phyloP scores from a whole-genome alignment of 2,329 filamentous ascomycete species.

The Dothideomycetes sp. region DNA sequence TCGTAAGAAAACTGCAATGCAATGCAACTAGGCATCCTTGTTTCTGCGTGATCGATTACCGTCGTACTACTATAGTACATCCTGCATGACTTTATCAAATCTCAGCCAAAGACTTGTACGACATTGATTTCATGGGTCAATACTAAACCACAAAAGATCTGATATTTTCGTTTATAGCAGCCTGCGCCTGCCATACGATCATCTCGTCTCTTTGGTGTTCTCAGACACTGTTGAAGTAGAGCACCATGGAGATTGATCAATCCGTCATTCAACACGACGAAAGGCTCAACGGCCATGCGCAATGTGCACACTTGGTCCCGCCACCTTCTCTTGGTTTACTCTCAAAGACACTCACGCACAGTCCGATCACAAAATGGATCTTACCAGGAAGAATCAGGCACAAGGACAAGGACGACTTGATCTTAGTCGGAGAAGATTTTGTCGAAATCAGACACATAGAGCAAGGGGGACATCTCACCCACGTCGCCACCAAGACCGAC shows the following conservation, averaged over 20 bases:
- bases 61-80: too few species aligned
- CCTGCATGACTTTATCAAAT: too few species aligned
- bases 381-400: constrained; percentile 69
- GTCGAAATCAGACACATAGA: constrained; percentile 62
- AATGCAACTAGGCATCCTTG: not conserved
- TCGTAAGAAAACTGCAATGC: not conserved
- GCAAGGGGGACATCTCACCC: constrained; percentile 57
- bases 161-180: too few species aligned
- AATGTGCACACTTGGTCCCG: not conserved
- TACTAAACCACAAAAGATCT: too few species aligned
- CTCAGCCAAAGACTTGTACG: too few species aligned
- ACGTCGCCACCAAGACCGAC: constrained; percentile 66
- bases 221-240: too few species aligned
- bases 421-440: constrained; percentile 73
- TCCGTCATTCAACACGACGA: not conserved
- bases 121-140: too few species aligned
- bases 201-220: too few species aligned
- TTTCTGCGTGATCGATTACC: not conserved
- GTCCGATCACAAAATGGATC: constrained; percentile 64
- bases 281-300: not conserved
- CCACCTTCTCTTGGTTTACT: constrained; percentile 50
- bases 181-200: too few species aligned
- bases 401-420: constrained; percentile 63
- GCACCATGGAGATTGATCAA: not conserved
- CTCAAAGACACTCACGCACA: constrained; percentile 66